A percentile compares a stretch with the other conserved stretches of the same genome.
These are phyloP conservation scores for Mortierella sp. DNA, from an alignment of 371 early-diverging fungal genomes.

Conservation along the genomic window DNA sequence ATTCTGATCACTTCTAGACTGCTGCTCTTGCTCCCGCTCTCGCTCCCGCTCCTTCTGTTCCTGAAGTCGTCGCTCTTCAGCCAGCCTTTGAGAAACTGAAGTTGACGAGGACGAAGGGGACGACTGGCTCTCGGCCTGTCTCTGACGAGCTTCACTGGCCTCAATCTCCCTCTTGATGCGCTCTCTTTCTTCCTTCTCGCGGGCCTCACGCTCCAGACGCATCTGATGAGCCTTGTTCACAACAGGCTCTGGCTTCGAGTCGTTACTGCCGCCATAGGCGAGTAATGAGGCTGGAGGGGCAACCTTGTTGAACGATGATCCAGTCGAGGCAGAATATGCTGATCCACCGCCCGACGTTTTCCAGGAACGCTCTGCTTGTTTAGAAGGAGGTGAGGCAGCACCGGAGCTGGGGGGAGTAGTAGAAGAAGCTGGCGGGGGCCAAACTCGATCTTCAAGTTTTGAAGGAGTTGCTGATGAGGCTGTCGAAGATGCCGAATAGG, in stretches of 20 bases:
- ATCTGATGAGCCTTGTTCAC: conserved; percentile 52
- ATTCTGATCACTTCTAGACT: conserved; percentile 14
- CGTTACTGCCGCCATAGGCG: conserved; percentile 20
- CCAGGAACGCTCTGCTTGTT: conserved; percentile 29
- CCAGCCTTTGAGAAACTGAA: conserved; percentile 34
- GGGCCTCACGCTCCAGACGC: conserved; percentile 60
- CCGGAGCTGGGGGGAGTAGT: conserved; percentile 5
- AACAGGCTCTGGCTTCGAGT: conserved; percentile 29
- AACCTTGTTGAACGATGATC: conserved; percentile 28
- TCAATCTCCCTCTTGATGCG: conserved; percentile 54
- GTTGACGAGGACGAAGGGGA: too few relatives aligned
- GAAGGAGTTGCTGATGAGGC: conserved; percentile 12
- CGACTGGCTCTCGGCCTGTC: conserved; percentile 13
- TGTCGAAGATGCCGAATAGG: conserved; percentile 3
- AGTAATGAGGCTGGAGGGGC: conserved; percentile 32
- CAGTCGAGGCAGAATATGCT: conserved; percentile 32
- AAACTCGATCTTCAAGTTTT: conserved; percentile 20
- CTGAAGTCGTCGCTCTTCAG: conserved; percentile 48
- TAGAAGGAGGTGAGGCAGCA: conserved; percentile 17
- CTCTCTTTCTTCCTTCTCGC: conserved; percentile 64
- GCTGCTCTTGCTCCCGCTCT: conserved; percentile 41
- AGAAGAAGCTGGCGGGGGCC: conserved; percentile 35
- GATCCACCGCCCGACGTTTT: conserved; percentile 28
- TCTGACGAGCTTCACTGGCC: conserved; percentile 54
- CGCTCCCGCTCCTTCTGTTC: conserved; percentile 48